These are phyloP conservation scores for Trypanosoma melophagium DNA, from an alignment of 208 protist genomes.

Conservation along the genomic window DNA sequence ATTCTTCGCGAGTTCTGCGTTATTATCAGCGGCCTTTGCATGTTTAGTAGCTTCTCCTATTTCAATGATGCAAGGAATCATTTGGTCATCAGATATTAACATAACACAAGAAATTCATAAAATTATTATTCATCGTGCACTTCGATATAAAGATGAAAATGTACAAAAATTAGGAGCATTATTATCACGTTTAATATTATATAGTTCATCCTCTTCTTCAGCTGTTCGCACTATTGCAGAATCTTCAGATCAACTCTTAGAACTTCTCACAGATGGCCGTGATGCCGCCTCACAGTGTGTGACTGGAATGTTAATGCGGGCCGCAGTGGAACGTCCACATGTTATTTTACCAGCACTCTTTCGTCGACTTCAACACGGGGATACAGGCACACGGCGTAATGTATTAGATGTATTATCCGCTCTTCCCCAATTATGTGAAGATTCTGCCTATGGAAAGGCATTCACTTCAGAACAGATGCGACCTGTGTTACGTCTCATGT, in stretches of 20 bases:
- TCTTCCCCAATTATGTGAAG: conserved; percentile 39
- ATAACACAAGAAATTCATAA: conserved; percentile 73
- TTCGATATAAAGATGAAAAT: conserved; percentile 49
- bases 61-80: conserved; percentile 35
- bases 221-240: conserved; percentile 36
- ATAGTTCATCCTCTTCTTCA: conserved; percentile 27
- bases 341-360: conserved; percentile 72
- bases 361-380: conserved; percentile 61
- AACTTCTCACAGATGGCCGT: conserved; percentile 57
- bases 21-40: conserved; percentile 49
- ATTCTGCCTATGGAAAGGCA: conserved; percentile 8
- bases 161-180: conserved; percentile 64
- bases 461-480: conserved; percentile 31
- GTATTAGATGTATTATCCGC: conserved; percentile 68
- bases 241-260: conserved; percentile 76
- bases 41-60: conserved; percentile 46
- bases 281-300: conserved; percentile 74
- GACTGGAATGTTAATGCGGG: conserved; percentile 56
- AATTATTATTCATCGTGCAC: conserved; percentile 61
- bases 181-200: conserved; percentile 61
- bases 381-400: conserved; percentile 50
- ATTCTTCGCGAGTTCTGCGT: conserved; percentile 43
- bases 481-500: conserved; percentile 61
- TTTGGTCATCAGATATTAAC: conserved; percentile 51
- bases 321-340: conserved; percentile 62